Base-by-base conservation (phyloP, 2,329 filamentous ascomycete species). In the Phialocephala subalpina region DNA sequence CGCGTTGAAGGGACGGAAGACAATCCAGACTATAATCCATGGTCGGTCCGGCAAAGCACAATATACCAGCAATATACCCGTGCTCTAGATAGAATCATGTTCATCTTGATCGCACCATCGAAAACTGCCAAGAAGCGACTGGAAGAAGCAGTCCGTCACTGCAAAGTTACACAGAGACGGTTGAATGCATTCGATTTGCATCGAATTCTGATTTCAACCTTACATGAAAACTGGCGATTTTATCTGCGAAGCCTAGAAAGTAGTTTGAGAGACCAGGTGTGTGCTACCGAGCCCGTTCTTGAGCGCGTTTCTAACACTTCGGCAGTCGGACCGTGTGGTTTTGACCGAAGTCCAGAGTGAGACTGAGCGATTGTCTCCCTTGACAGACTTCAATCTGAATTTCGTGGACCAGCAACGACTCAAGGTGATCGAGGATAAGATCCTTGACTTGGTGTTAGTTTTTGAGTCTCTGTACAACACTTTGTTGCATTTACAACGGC, bases 151-250 rank as follows among this genome's bases (percentile, higher is more conserved):
- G 22, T 36, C 5, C 53, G 45, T 16, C 11, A 25, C 25, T 1
- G 16, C 20, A 2, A n/a, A 3, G 25, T 18, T n/a, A 59, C 27
- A 27, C 11, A 20, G 25, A 47, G 36, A 29, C 16, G 27, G 29
- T n/a, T 67, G 1, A 67, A 66, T 55, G 56, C 66, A 7, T 68
- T 70, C 47, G 53, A 67, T 27, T 62, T 70, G n/a, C 68, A 70
- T 45, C 52, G 35, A 16, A 68, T 67, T 33, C 25, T 70, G 3
- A 58, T 70, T n/a, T 61, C 62, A 12, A 65, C 60, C 0, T 38
- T 64, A 20, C 62, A 67, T 16, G 66, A 60, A 22, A 70, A 68
- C 29, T 70, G 68, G 68, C n/a, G 64, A 16, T 20, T 59, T 1
- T 70, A 70, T 52, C 56, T 70, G 7, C 38, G 60, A 38, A 60